These are phyloP conservation scores for Pseudozyma thailandica DNA, from an alignment of 1,284 basidiomycete genomes.

Conservation along the genomic window DNA sequence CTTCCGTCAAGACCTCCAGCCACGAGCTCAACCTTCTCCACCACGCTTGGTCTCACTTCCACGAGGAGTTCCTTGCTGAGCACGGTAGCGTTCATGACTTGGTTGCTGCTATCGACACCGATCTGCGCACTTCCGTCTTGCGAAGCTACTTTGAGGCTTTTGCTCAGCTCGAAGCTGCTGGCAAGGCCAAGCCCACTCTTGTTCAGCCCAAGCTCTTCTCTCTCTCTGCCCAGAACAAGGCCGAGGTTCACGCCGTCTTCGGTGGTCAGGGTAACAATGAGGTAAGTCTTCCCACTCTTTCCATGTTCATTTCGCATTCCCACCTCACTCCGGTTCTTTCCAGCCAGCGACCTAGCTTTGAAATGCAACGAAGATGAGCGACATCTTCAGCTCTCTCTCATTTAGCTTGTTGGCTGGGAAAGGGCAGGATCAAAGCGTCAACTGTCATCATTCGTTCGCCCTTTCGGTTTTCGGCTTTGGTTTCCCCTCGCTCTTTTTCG, in stretches of 20 bases:
- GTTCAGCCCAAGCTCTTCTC: constrained; percentile 77
- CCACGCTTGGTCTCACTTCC: constrained; percentile 53
- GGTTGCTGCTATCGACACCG: constrained; percentile 78
- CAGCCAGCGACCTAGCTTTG: too few relatives aligned
- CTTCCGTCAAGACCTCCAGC: constrained; percentile 80
- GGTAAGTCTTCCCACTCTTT: constrained; percentile 67
- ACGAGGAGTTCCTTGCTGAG: constrained; percentile 47
- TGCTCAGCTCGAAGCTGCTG: constrained; percentile 76
- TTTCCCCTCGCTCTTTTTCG: constrained; percentile 6
- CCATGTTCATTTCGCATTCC: background rate
- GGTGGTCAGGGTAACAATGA: constrained; percentile 99
- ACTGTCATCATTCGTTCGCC: constrained; percentile 5
- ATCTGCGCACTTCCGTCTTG: constrained; percentile 80
- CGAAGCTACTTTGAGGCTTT: constrained; percentile 83
- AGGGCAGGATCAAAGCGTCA: background rate
- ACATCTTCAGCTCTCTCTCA: background rate
- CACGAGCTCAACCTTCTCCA: constrained; percentile 79
- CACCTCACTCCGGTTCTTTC: background rate
- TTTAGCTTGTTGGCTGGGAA: background rate
- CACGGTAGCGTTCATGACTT: constrained; percentile 80
- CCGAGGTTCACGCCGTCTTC: constrained; percentile 90
- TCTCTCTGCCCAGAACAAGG: constrained; percentile 77
- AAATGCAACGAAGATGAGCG: too few relatives aligned
- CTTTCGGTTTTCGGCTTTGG: constrained; percentile 8
- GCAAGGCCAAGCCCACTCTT: constrained; percentile 73